phyloP scores from a whole-genome alignment of 2,329 filamentous ascomycete genomes.

The Colletotrichum falcatum region DNA sequence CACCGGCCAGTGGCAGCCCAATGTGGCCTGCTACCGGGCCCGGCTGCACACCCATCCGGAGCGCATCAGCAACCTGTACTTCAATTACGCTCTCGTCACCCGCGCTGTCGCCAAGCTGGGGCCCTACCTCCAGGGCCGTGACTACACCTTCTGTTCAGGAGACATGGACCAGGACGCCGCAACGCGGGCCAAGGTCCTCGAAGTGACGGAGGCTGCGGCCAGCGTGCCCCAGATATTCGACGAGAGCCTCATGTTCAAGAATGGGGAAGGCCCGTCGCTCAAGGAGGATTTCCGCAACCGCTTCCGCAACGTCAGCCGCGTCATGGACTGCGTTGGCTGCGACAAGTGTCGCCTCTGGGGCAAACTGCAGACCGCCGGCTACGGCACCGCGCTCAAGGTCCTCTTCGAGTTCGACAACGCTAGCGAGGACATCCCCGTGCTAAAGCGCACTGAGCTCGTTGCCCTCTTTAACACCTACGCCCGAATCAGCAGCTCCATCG shows the following conservation, averaged over 20 bases:
- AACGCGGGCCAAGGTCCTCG: slow-evolving; percentile 86
- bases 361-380: slow-evolving; percentile 94
- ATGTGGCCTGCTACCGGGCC: slow-evolving; percentile 87
- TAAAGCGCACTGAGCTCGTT: slow-evolving; percentile 92
- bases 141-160: slow-evolving; percentile 93
- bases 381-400: slow-evolving; percentile 94
- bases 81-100: slow-evolving; percentile 97
- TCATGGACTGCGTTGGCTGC: slow-evolving; percentile 99
- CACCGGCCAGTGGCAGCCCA: slow-evolving; percentile 92
- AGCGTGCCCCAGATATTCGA: slow-evolving; percentile 88
- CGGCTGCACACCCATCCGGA: slow-evolving; percentile 89
- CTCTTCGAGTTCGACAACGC: slow-evolving; percentile 90
- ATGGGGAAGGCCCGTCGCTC: slow-evolving; percentile 77
- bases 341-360: slow-evolving; percentile 99
- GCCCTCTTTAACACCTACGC: slow-evolving; percentile 95
- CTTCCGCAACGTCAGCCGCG: slow-evolving; percentile 93
- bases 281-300: slow-evolving; percentile 98
- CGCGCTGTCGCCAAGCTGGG: slow-evolving; percentile 92
- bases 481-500: slow-evolving; percentile 83
- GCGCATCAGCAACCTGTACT: slow-evolving; percentile 96
- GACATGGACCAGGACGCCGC: slow-evolving; percentile 81
- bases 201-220: slow-evolving; percentile 77
- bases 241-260: slow-evolving; percentile 94
- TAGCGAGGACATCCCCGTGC: slow-evolving; percentile 72
- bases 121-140: slow-evolving; percentile 73